A percentile compares a stretch with the other conserved stretches of the same genome.
Conservation (phyloP, 1,284 basidiomycete species). For the Apiotrichum domesticum region DNA sequence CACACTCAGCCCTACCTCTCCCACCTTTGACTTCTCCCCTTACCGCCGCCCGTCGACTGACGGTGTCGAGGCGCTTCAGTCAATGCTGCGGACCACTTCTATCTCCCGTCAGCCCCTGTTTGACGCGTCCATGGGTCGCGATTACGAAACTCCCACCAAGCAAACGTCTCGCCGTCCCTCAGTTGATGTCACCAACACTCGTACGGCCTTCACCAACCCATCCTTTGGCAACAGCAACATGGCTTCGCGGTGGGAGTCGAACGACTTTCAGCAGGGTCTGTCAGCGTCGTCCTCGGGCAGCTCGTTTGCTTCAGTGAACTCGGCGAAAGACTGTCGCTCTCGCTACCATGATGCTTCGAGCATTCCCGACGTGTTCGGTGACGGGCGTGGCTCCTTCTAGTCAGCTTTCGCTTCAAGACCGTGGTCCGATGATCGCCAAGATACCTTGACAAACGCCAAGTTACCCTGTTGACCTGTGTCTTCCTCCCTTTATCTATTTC, state of each 20-base stretch:
- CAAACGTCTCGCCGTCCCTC: neutral
- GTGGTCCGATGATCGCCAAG: neutral
- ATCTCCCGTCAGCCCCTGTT: neutral
- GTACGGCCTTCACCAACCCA: neutral
- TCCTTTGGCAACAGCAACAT: neutral
- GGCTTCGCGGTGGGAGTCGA: neutral
- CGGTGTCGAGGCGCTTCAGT: neutral
- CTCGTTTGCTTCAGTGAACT: neutral
- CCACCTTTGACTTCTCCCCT: neutral
- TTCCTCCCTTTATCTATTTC: neutral
- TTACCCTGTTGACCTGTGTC: neutral
- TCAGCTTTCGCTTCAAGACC: neutral
- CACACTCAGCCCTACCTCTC: neutral
- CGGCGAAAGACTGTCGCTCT: neutral
- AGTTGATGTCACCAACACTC: neutral
- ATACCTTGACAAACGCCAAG: neutral
- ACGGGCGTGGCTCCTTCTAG: neutral
- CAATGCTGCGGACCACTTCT: neutral
- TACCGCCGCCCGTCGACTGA: neutral
- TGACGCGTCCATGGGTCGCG: neutral
- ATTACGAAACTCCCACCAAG: no score
- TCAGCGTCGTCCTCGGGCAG: neutral
- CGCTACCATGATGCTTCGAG: neutral
- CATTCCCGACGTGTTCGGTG: neutral
- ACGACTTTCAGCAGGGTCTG: neutral